Conservation (phyloP, 164 flowering plant species). For the Vitis amurensis region DNA sequence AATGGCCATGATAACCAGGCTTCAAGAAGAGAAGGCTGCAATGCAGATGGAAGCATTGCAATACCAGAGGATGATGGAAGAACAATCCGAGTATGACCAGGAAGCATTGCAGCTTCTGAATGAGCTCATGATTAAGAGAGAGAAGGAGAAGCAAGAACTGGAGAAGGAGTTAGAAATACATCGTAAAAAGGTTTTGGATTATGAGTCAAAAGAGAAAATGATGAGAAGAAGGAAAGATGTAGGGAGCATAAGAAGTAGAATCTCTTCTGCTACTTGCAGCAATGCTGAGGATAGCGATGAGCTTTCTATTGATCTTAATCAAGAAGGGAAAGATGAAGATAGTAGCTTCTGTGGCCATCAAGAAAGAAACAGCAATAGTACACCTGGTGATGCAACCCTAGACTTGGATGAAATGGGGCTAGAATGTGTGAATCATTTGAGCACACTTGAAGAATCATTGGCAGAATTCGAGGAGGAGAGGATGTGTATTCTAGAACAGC, state of each 20-base stretch:
- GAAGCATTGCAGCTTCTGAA: slow-evolving; percentile 84
- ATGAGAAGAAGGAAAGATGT: slow-evolving; percentile 35
- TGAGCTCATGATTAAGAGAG: slow-evolving; percentile 83
- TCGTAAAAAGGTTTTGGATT: slow-evolving; percentile 49
- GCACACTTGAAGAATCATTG: slow-evolving; percentile 49
- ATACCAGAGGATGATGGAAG: slow-evolving; percentile 97
- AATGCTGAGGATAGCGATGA: slow-evolving; percentile 66
- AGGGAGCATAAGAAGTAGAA: slow-evolving; percentile 41
- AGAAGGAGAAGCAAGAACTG: slow-evolving; percentile 77
- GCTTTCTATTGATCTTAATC: slow-evolving; percentile 55
- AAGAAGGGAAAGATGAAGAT: slow-evolving; percentile 49
- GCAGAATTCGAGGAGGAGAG: slow-evolving; percentile 80
- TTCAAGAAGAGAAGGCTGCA: slow-evolving; percentile 93
- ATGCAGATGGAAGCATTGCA: slow-evolving; percentile 95
- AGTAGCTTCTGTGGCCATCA: slow-evolving; percentile 24
- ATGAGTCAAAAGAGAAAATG: slow-evolving; percentile 50
- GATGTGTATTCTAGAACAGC: slow-evolving; percentile 71
- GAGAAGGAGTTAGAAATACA: slow-evolving; percentile 63
- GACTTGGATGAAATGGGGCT: slow-evolving; percentile 44
- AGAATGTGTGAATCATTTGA: slow-evolving; percentile 32
- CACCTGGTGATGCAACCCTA: slow-evolving; percentile 58
- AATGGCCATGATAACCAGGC: slow-evolving; percentile 94
- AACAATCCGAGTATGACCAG: slow-evolving; percentile 87
- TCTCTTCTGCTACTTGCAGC: slow-evolving; percentile 59
- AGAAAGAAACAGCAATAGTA: slow-evolving; percentile 37